phyloP scores from a whole-genome alignment of 176 grass and related monocot genomes.

The Oryza rufipogon region DNA sequence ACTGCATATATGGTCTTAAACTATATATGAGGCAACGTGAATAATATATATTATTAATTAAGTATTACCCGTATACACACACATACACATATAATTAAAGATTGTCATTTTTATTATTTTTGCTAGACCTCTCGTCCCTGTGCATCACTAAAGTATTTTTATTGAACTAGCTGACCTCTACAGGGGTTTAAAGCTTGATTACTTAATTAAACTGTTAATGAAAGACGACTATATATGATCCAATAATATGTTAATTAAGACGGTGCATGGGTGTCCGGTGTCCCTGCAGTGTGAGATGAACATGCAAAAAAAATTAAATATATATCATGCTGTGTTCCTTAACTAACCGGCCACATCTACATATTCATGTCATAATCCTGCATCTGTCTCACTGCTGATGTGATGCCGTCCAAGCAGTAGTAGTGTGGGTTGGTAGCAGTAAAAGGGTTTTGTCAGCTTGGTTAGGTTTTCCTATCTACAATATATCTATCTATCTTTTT shows the following conservation, averaged over 20 bases:
- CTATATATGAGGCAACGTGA: background rate
- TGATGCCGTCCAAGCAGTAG: background rate
- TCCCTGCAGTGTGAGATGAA: slow-evolving; percentile 9
- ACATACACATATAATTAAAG: background rate
- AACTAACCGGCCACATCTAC: slow-evolving; percentile 26
- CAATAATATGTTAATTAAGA: slow-evolving; percentile 5
- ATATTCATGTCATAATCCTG: slow-evolving; percentile 46
- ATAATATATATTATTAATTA: background rate
- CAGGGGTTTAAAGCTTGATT: background rate
- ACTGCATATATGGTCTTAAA: background rate
- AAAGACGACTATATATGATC: slow-evolving; percentile 17
- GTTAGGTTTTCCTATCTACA: background rate
- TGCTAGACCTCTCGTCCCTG: background rate
- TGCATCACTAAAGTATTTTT: background rate
- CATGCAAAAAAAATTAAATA: background rate
- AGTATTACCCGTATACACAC: background rate
- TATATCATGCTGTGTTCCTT: slow-evolving; percentile 17
- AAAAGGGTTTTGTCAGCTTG: background rate
- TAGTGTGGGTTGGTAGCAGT: background rate
- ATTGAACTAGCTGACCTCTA: background rate
- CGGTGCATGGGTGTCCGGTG: slow-evolving; percentile 24
- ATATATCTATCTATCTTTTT: background rate
- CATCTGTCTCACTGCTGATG: slow-evolving; percentile 14
- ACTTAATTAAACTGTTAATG: background rate
- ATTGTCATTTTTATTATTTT: slow-evolving; percentile 5